Evolutionary conservation across 2,329 filamentous ascomycete genomes (phyloP).

Genomic region (Triangularia setosa): DNA sequence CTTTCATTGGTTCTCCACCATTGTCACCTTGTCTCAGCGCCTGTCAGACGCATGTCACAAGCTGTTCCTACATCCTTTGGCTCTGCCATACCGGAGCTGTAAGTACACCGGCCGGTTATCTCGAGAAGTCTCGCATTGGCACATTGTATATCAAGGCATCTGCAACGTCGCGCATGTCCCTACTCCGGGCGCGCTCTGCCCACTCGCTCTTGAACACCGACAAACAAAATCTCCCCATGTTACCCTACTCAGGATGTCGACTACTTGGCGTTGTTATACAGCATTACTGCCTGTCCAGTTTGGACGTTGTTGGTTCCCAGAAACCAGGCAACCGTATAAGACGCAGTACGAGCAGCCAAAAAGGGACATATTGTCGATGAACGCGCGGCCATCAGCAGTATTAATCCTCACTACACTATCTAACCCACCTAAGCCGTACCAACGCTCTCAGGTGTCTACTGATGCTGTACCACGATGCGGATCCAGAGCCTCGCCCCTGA

Average conservation of each 20-base stretch:
- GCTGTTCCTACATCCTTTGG: background rate
- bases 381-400: slow-evolving; percentile 2
- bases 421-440: background rate
- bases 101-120: background rate
- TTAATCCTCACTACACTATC: background rate
- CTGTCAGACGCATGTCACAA: background rate
- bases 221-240: background rate
- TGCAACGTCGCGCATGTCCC: background rate
- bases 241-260: background rate
- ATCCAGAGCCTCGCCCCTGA: background rate
- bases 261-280: background rate
- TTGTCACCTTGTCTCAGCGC: background rate
- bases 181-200: background rate
- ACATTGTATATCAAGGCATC: background rate
- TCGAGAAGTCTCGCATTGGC: background rate
- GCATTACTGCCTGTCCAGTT: background rate
- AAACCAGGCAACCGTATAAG: slow-evolving; percentile 1
- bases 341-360: background rate
- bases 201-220: background rate
- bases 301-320: background rate
- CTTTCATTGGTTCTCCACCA: background rate
- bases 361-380: background rate
- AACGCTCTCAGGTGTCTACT: background rate
- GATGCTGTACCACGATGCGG: background rate
- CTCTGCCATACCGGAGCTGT: background rate